phyloP scores from a whole-genome alignment of 2,329 filamentous ascomycete species.

The Arthrobotrys sinensis region DNA sequence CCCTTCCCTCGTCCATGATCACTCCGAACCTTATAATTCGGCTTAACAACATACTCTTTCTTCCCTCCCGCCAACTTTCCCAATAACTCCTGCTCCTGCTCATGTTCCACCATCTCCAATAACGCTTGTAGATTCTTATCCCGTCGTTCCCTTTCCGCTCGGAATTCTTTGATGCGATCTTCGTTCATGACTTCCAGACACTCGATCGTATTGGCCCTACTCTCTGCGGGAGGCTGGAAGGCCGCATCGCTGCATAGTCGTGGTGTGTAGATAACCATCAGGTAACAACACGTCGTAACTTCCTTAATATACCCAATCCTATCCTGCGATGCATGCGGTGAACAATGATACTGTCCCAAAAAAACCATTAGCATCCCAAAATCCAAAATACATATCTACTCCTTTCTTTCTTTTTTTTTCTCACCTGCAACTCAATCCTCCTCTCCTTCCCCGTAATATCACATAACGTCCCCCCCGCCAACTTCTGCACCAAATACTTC shows the following conservation, averaged over 20 bases:
- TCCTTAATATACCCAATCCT: conserved; percentile 95
- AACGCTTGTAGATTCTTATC: conserved; percentile 36
- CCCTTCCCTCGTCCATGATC: conserved; percentile 67
- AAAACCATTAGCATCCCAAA: conserved; percentile 18
- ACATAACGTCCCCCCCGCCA: conserved; percentile 85
- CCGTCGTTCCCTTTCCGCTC: conserved; percentile 48
- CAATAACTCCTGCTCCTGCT: conserved; percentile 39
- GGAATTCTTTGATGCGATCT: conserved; percentile 70
- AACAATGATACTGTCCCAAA: conserved; percentile 75
- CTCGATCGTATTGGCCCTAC: conserved; percentile 81
- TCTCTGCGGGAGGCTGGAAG: conserved; percentile 85
- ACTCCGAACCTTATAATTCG: conserved; percentile 68
- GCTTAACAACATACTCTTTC: conserved; percentile 66
- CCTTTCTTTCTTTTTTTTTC: too few relatives aligned
- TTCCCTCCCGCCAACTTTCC: conserved; percentile 64
- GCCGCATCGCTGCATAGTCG: conserved; percentile 89
- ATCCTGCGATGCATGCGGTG: conserved; percentile 79
- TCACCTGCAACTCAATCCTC: conserved; percentile 83
- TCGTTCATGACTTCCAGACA: conserved; percentile 79
- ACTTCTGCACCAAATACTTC: conserved; percentile 85
- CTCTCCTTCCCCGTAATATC: conserved; percentile 86
- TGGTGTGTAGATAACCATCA: conserved; percentile 93
- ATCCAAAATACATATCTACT: too few relatives aligned
- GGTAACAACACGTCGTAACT: conserved; percentile 88
- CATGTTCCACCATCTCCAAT: conserved; percentile 38